Percentiles rank a stretch among this genome's conserved stretches.
Conservation (phyloP, 352 stramenopile species). For the Pythium guiyangense region DNA sequence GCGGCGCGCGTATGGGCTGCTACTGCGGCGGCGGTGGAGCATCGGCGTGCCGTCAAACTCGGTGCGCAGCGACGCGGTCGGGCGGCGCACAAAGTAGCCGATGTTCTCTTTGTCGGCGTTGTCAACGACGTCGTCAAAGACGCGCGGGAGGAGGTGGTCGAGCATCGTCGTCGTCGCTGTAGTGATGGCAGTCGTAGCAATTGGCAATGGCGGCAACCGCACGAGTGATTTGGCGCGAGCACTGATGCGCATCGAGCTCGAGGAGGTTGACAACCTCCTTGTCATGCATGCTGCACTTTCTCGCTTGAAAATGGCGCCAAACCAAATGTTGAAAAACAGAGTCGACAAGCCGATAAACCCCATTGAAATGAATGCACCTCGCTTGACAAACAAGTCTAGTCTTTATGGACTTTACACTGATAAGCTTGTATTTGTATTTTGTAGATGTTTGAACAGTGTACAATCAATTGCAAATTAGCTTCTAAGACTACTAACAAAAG, state of each 20-base stretch:
- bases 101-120: slow-evolving; percentile 70
- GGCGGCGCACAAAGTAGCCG: slow-evolving; percentile 45
- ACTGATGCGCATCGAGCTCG: neutral
- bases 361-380: too few relatives aligned
- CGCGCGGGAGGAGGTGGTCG: slow-evolving; percentile 34
- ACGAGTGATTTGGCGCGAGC: neutral
- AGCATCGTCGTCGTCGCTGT: slow-evolving; percentile 18
- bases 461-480: too few relatives aligned
- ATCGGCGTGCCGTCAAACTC: slow-evolving; percentile 8
- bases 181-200: neutral
- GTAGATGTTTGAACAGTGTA: too few relatives aligned
- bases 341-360: neutral
- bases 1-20: neutral
- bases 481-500: too few relatives aligned
- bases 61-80: slow-evolving; percentile 10
- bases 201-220: neutral
- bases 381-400: too few relatives aligned
- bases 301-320: slow-evolving; percentile 1
- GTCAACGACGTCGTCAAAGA: slow-evolving; percentile 36
- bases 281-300: neutral
- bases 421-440: too few relatives aligned
- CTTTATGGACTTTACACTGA: too few relatives aligned
- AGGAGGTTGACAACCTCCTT: neutral
- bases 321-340: neutral
- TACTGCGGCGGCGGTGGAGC: slow-evolving; percentile 8